Conservation (phyloP, 352 stramenopile genomes). For the Globisporangium cederbergense region DNA sequence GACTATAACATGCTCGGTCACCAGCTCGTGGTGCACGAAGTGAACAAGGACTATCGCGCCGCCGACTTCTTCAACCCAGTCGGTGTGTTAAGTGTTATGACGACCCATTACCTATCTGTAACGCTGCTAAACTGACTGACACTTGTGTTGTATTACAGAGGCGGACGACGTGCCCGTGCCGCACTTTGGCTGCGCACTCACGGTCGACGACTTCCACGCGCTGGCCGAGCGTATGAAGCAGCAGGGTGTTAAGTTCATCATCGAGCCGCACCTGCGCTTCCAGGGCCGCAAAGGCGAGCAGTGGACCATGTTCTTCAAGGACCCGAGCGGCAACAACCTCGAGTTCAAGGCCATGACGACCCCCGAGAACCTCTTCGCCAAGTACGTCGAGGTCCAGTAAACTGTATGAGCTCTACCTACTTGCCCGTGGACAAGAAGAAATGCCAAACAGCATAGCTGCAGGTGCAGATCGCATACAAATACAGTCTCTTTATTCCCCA, state of each 20-base stretch:
- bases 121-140: neutral
- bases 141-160: constrained; percentile 41
- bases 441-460: neutral
- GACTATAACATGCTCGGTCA: constrained; percentile 90
- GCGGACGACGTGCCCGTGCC: constrained; percentile 96
- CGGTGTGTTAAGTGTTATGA: constrained; percentile 29
- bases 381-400: constrained; percentile 88
- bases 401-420: neutral
- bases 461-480: constrained; percentile 8
- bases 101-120: neutral
- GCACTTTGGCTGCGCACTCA: constrained; percentile 93
- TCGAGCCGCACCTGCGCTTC: constrained; percentile 95
- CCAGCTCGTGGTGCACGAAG: constrained; percentile 89
- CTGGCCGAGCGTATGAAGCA: constrained; percentile 81
- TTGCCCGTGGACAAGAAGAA: neutral
- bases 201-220: constrained; percentile 90
- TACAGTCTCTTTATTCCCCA: constrained; percentile 9
- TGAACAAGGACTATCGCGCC: constrained; percentile 90
- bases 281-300: constrained; percentile 94
- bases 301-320: constrained; percentile 99
- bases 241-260: constrained; percentile 91
- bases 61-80: constrained; percentile 96
- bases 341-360: constrained; percentile 99
- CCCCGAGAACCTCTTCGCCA: constrained; percentile 97
- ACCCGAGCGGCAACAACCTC: constrained; percentile 96